Base-by-base conservation (phyloP, 768 basidiomycete genomes). In the Gymnopilus dilepis region DNA sequence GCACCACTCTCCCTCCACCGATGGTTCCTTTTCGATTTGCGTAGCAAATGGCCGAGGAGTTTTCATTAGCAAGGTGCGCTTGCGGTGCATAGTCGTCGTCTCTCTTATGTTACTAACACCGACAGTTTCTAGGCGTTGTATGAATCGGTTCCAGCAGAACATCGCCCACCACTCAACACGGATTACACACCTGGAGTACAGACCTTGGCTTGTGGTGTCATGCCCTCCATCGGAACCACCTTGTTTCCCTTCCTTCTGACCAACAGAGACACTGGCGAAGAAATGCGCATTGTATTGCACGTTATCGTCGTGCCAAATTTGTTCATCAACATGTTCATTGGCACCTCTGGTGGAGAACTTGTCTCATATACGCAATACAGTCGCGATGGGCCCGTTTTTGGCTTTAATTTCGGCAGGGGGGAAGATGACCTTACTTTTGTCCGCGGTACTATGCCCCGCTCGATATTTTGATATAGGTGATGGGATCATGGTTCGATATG, bases 11-110 rank as follows among this genome's bases (percentile, higher is more conserved):
- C 56, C 56, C 3, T 19, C 41, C 26, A 56, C 56, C 4, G 56
- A 56, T 43, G 56, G 56, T 21, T 56, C 56, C 9, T 56, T 56
- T 45, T 56, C 56, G 21, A 56, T 56, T 22, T 56, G 56, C 31
- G 22, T 45, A 7, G 56, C 56, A 31, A 9, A 17, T 28, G 42
- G 56, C 19, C 9, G 21, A 40, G 56, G 42, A 2, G 56, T 43
- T 15, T 56, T 56, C 15, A 43, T 56, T 42, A 56, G 56, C 31
- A 24, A 45, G 40, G 56, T 45, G 24, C 19, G n/a, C 7, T 8
- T 9, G 8, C 34, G 15, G 34, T 37, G 11, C 34, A 9, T 37
- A 2, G 8, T 37, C 34, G 34, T 9, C n/a, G 7, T 9, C 34
- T 37, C 34, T 8, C 9, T 37, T 37, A n/a, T n/a, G n/a, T n/a